Evolutionary conservation across 441 rosid species (phyloP).

Genomic region (Pelargonium australe): DNA sequence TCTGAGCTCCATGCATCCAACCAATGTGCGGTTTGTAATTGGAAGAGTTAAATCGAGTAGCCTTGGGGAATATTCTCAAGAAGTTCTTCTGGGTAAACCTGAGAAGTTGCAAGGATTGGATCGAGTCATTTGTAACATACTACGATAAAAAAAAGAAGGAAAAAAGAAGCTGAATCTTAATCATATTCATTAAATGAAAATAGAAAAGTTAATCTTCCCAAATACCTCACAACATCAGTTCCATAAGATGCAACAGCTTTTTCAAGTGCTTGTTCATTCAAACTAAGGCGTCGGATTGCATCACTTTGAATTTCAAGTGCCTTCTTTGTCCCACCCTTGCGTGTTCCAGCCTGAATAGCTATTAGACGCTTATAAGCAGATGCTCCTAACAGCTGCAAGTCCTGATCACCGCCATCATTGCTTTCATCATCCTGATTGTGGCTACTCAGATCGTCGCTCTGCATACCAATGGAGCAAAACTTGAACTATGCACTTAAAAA

Average conservation of each 20-base stretch:
- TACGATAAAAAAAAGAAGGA: not conserved
- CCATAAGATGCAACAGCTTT: slow-evolving; percentile 57
- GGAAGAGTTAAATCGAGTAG: slow-evolving; percentile 71
- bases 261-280: slow-evolving; percentile 77
- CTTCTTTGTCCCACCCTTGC: slow-evolving; percentile 71
- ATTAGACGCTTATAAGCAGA: slow-evolving; percentile 63
- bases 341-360: slow-evolving; percentile 85
- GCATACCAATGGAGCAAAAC: slow-evolving; percentile 26
- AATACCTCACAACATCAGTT: slow-evolving; percentile 65
- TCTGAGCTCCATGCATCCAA: slow-evolving; percentile 96
- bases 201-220: not conserved
- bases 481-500: slow-evolving; percentile 10
- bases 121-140: not conserved
- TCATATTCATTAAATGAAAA: not conserved
- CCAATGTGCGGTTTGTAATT: slow-evolving; percentile 80
- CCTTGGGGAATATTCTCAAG: slow-evolving; percentile 81
- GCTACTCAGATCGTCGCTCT: slow-evolving; percentile 22
- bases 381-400: slow-evolving; percentile 39
- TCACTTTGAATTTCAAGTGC: slow-evolving; percentile 46
- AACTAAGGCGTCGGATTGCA: slow-evolving; percentile 46
- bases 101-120: not conserved
- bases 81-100: slow-evolving; percentile 87
- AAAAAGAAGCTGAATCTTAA: not conserved
- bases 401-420: slow-evolving; percentile 33
- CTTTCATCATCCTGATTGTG: slow-evolving; percentile 31